Percentiles rank a stretch among this genome's conserved stretches.
phyloP scores from a whole-genome alignment of 164 flowering plant species.

The Chimonanthus salicifolius region DNA sequence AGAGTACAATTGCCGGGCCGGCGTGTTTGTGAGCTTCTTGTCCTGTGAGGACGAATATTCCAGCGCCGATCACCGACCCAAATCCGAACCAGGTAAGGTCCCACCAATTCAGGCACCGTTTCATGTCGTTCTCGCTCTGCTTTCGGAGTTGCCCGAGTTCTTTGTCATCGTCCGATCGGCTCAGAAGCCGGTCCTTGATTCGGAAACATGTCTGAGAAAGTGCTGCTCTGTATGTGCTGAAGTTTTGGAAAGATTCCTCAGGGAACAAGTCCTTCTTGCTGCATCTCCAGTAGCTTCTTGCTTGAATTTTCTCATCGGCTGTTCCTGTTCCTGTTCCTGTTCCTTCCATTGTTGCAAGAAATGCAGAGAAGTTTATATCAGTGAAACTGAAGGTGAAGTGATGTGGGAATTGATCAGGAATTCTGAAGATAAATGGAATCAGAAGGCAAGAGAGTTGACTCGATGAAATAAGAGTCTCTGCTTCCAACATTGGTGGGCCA shows the following conservation, averaged over 20 bases:
- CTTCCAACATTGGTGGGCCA: not conserved
- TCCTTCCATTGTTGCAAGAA: not conserved
- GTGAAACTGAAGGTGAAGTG: not conserved
- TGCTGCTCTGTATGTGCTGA: slow-evolving; percentile 30
- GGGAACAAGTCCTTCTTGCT: slow-evolving; percentile 41
- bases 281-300: slow-evolving; percentile 18
- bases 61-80: slow-evolving; percentile 41
- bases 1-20: slow-evolving; percentile 41
- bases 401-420: not conserved
- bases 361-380: not conserved
- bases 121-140: slow-evolving; percentile 38
- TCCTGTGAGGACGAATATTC: slow-evolving; percentile 51
- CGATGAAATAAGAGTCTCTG: not conserved
- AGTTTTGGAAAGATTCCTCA: slow-evolving; percentile 40
- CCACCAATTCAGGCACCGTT: slow-evolving; percentile 44
- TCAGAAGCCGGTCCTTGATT: slow-evolving; percentile 29
- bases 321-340: not conserved
- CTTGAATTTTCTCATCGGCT: not conserved
- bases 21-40: slow-evolving; percentile 26
- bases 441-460: not conserved
- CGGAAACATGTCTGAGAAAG: slow-evolving; percentile 22
- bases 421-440: not conserved
- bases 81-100: slow-evolving; percentile 48
- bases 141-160: slow-evolving; percentile 29
- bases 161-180: slow-evolving; percentile 30